Evolutionary conservation across 2,329 filamentous ascomycete species (phyloP).

Genomic region (Pseudocercospora ulei): DNA sequence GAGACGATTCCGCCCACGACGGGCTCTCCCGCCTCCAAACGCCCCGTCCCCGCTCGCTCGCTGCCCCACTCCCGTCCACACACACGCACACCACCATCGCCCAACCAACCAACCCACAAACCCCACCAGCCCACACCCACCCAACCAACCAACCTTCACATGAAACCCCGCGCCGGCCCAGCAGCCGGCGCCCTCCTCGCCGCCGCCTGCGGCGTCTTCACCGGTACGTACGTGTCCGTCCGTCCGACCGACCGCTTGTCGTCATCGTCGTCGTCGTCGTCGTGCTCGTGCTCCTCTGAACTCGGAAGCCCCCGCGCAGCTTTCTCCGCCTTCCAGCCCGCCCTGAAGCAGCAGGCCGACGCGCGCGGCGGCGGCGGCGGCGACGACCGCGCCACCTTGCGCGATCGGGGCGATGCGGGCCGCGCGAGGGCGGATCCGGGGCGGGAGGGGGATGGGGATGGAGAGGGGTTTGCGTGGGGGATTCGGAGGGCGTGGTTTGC

Average conservation of each 20-base stretch:
- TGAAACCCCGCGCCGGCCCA: not conserved
- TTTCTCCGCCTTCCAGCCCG: slow-evolving; percentile 29
- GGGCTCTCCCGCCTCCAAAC: no score
- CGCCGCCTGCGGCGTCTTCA: slow-evolving; percentile 20
- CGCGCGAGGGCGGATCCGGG: slow-evolving; percentile 25
- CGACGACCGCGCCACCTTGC: no score
- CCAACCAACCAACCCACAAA: no score
- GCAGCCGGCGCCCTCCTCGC: slow-evolving; percentile 1
- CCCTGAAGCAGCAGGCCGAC: slow-evolving; percentile 26
- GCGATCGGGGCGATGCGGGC: slow-evolving; percentile 18
- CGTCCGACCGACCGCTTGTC: no score
- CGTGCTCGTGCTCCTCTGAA: no score
- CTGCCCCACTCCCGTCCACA: no score
- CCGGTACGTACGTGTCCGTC: no score
- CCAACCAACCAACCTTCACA: no score
- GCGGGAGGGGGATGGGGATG: slow-evolving; percentile 21
- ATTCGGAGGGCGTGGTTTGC: slow-evolving; percentile 23
- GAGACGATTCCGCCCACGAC: no score
- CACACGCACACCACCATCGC: no score
- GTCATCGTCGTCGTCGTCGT: no score
- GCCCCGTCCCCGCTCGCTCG: no score
- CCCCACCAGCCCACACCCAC: not conserved
- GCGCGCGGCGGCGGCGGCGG: slow-evolving; percentile 24
- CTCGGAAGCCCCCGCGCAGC: slow-evolving; percentile 16
- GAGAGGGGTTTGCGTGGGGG: slow-evolving; percentile 26